phyloP scores from a whole-genome alignment of 768 basidiomycete species.

The Suillus discolor region DNA sequence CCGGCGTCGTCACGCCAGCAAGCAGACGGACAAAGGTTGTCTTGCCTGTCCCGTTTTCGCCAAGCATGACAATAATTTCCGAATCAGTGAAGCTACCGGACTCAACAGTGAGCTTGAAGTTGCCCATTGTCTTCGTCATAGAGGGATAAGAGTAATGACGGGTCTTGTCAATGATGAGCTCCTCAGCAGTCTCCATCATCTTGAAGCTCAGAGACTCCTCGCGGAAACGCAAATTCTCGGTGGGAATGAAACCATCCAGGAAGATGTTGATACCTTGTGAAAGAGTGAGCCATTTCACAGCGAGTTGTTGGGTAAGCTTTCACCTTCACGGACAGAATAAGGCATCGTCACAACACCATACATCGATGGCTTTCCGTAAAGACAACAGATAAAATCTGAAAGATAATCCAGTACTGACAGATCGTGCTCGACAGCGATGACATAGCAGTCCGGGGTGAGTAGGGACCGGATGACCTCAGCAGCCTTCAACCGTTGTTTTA shows the following conservation, averaged over 20 bases:
- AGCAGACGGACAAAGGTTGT: conserved; percentile 96
- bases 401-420: conserved; percentile 97
- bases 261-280: conserved; percentile 95
- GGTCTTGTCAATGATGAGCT: conserved; percentile 83
- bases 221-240: conserved; percentile 97
- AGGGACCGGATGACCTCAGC: conserved; percentile 93
- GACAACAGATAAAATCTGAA: conserved; percentile 96
- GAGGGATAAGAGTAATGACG: conserved; percentile 89
- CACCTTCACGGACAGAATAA: conserved; percentile 95
- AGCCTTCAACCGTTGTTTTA: conserved; percentile 92
- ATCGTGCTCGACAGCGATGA: conserved; percentile 99
- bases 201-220: conserved; percentile 96
- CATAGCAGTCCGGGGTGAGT: conserved; percentile 82
- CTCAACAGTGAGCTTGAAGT: conserved; percentile 94
- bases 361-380: conserved; percentile 97
- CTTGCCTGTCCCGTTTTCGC: conserved; percentile 99
- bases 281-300: conserved; percentile 7
- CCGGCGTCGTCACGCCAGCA: conserved; percentile 85
- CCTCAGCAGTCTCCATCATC: conserved; percentile 96
- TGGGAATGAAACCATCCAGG: conserved; percentile 97
- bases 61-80: conserved; percentile 98
- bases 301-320: conserved; percentile 17
- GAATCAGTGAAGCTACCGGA: conserved; percentile 95
- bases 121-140: conserved; percentile 96
- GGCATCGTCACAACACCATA: conserved; percentile 99